A percentile compares a stretch with the other conserved stretches of the same genome.
phyloP scores from a whole-genome alignment of 768 basidiomycete species.

The Podaxis sp. region DNA sequence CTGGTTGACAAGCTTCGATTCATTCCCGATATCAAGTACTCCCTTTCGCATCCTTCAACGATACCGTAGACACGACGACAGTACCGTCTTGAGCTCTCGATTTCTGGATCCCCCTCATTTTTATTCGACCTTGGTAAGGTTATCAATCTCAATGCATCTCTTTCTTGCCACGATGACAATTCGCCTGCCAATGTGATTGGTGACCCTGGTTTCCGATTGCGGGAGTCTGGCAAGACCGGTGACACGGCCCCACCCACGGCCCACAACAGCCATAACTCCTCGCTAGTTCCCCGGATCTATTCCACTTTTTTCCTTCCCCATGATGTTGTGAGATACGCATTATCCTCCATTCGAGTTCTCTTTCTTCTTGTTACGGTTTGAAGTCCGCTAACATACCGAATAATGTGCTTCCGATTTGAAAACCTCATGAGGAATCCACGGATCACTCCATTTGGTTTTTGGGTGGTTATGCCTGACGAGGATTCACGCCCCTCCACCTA shows the following conservation, averaged over 20 bases:
- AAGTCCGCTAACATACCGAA: not conserved
- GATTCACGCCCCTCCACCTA: slow-evolving; percentile 13
- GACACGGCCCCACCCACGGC: slow-evolving; percentile 1
- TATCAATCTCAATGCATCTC: not conserved
- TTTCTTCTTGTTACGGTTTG: not conserved
- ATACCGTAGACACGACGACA: not conserved
- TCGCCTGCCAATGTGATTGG: not conserved
- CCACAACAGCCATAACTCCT: not conserved
- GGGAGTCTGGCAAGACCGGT: slow-evolving; percentile 5
- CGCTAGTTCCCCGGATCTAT: slow-evolving; percentile 7
- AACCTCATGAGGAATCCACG: slow-evolving; percentile 32
- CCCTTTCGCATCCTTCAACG: not conserved
- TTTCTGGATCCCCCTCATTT: not conserved
- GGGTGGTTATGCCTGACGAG: slow-evolving; percentile 25
- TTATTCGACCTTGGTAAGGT: not conserved
- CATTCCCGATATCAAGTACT: slow-evolving; percentile 1
- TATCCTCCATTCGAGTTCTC: not conserved
- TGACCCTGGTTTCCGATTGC: slow-evolving; percentile 15
- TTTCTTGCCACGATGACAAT: not conserved
- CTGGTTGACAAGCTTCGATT: slow-evolving; percentile 3
- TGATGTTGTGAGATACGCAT: slow-evolving; percentile 4
- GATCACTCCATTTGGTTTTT: slow-evolving; percentile 30
- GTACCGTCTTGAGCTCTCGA: not conserved
- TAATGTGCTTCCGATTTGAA: slow-evolving; percentile 1
- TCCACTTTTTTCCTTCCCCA: not conserved